Percentiles rank a stretch among this genome's conserved stretches.
Evolutionary conservation across 1,139 yeast species (phyloP).

Genomic region (Sporopachydermia cereana): DNA sequence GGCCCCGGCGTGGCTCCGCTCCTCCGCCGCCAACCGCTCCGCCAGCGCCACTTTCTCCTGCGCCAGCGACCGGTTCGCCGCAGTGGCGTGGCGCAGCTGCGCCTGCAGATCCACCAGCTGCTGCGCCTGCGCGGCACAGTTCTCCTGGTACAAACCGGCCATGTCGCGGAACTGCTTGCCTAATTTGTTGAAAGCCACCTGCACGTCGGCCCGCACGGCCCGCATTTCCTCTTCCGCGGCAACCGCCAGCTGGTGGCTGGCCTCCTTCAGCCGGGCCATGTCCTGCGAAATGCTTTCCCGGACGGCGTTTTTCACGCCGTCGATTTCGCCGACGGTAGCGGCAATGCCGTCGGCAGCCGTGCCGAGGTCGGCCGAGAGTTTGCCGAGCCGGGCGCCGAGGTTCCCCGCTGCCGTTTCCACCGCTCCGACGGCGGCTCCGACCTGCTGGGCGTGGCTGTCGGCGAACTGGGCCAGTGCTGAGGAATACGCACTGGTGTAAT

Average conservation of each 20-base stretch:
- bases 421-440: constrained; percentile 11
- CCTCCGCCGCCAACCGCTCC: constrained; percentile 8
- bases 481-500: constrained; percentile 8
- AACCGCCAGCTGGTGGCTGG: constrained; percentile 14
- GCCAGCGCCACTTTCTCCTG: constrained; percentile 7
- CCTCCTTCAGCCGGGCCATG: constrained; percentile 11
- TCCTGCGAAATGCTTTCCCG: constrained; percentile 15
- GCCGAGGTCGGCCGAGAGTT: constrained; percentile 10
- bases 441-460: constrained; percentile 11
- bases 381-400: constrained; percentile 10
- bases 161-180: constrained; percentile 16
- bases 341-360: constrained; percentile 13
- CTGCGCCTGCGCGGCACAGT: constrained; percentile 12
- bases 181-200: constrained; percentile 13
- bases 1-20: constrained; percentile 7
- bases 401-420: constrained; percentile 12
- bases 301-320: constrained; percentile 14
- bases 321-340: constrained; percentile 13
- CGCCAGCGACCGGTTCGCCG: constrained; percentile 8
- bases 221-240: constrained; percentile 13
- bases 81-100: constrained; percentile 9
- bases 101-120: constrained; percentile 14
- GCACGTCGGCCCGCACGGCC: constrained; percentile 6
- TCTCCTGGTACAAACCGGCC: constrained; percentile 15
- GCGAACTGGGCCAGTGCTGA: constrained; percentile 9